These are phyloP conservation scores for Trametes cubensis DNA, from an alignment of 768 basidiomycete species.

Conservation along the genomic window DNA sequence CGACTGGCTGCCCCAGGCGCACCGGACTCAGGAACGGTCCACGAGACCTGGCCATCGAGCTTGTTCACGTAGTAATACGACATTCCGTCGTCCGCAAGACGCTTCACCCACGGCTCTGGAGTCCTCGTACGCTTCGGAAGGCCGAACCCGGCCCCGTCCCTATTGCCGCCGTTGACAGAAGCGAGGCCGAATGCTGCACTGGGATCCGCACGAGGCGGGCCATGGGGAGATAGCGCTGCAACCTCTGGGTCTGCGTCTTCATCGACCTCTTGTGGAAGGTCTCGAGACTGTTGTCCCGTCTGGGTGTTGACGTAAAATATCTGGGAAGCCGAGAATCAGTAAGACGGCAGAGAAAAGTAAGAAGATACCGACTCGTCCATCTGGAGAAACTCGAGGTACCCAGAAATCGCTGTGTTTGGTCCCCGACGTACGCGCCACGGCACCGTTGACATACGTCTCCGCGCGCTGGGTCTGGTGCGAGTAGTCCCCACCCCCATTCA, in stretches of 20 bases:
- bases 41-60: conserved; percentile 64
- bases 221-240: conserved; percentile 58
- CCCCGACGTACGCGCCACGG: conserved; percentile 28
- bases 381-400: conserved; percentile 82
- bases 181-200: conserved; percentile 54
- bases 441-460: conserved; percentile 13
- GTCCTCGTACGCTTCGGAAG: conserved; percentile 58
- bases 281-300: conserved; percentile 79
- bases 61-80: conserved; percentile 82
- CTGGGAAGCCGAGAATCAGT: conserved; percentile 42
- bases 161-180: conserved; percentile 28
- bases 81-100: conserved; percentile 79
- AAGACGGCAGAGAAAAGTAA: neutral
- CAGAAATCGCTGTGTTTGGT: conserved; percentile 77
- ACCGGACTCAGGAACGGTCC: conserved; percentile 44
- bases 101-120: conserved; percentile 83
- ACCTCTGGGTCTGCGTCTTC: conserved; percentile 69
- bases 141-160: conserved; percentile 56
- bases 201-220: conserved; percentile 55
- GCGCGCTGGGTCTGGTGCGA: conserved; percentile 28
- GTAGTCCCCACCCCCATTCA: conserved; percentile 46
- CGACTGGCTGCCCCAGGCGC: neutral
- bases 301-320: conserved; percentile 95
- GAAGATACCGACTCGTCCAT: conserved; percentile 70
- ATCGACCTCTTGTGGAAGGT: conserved; percentile 78